Percentiles rank a stretch among this genome's conserved stretches.
phyloP scores from a whole-genome alignment of 257 asterid genomes.

The Buddleja alternifolia region DNA sequence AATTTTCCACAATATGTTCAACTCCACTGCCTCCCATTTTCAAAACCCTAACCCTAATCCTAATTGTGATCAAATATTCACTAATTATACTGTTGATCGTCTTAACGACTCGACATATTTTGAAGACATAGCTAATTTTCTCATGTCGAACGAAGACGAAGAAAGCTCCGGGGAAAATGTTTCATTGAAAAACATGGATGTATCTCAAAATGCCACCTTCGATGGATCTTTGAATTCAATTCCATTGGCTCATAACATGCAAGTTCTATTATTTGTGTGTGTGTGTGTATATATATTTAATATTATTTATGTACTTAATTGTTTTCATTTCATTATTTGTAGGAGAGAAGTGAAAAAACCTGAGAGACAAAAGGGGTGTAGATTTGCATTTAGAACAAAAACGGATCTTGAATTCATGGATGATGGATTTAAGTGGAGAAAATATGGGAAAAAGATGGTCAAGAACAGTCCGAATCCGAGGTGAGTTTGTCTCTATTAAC shows the following conservation, averaged over 20 bases:
- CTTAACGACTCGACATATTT: neutral
- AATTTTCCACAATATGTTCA: neutral
- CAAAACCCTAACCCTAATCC: conserved; percentile 19
- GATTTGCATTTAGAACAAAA: conserved; percentile 35
- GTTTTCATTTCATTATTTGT: neutral
- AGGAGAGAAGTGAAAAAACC: neutral
- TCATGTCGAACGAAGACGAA: neutral
- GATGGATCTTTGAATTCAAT: neutral
- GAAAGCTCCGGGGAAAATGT: neutral
- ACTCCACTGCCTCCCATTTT: neutral
- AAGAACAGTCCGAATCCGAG: conserved; percentile 52
- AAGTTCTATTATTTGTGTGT: neutral
- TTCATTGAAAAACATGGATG: too few relatives aligned
- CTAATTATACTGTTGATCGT: neutral
- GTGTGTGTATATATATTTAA: too few relatives aligned
- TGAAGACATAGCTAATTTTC: neutral
- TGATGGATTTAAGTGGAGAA: conserved; percentile 58
- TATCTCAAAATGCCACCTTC: neutral
- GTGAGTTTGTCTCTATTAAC: conserved; percentile 35
- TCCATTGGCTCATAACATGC: neutral
- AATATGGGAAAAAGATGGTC: conserved; percentile 57
- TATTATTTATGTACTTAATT: neutral
- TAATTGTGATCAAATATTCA: neutral
- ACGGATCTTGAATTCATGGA: conserved; percentile 44
- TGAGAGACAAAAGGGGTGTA: neutral